Base-by-base conservation (phyloP, 257 asterid species). In the Salvia splendens region DNA sequence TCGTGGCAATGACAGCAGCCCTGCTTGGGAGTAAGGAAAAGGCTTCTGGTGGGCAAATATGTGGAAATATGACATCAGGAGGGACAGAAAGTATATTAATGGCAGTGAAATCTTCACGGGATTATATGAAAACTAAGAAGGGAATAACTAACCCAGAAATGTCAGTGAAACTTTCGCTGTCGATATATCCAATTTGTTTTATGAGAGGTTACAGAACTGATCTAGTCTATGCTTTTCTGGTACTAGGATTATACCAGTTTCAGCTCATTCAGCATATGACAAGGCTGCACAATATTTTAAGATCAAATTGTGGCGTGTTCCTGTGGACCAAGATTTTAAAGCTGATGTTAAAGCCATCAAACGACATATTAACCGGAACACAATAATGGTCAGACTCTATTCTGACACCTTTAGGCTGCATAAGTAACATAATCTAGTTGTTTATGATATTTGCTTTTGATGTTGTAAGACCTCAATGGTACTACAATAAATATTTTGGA, bases 31-130 rank as follows among this genome's bases (percentile, higher is more conserved):
- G 96, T 55, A 88, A 84, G 73, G 97, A 91, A 73, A 87, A 83
- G 73, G 64, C 79, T 59, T 83, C 95, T 30, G 97, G 96, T 51
- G 96, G 96, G 70, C 81, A 88, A 79, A 61, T 94, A 50, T 94
- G 99, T 73, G 99, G 99, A 69, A 94, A 94, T 75, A 94, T 94
- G 99, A 94, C 97, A 40, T 94, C 99, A 15, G 99, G 99, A 47
- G 99, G 99, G 68, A 91, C 99, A 47, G 99, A 94, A 73, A 94
- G 99, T 80, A 94, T 94, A 82, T 69, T 91, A 69, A 43, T 94
- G 80, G 99, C 97, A 40, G 83, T 94, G 72, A 94, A 94, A 78
- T 77, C 97, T 61, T 88, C 99, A 33, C 88, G 97, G 33, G 99
- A 94, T 69, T 91, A 88, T 71, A 94, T 94, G 97, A 88, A 80